Evolutionary conservation across 129 eudicot genomes (phyloP), one percentile per base, ranked within the genome.

Genomic region (Pittosporum tobira): DNA sequence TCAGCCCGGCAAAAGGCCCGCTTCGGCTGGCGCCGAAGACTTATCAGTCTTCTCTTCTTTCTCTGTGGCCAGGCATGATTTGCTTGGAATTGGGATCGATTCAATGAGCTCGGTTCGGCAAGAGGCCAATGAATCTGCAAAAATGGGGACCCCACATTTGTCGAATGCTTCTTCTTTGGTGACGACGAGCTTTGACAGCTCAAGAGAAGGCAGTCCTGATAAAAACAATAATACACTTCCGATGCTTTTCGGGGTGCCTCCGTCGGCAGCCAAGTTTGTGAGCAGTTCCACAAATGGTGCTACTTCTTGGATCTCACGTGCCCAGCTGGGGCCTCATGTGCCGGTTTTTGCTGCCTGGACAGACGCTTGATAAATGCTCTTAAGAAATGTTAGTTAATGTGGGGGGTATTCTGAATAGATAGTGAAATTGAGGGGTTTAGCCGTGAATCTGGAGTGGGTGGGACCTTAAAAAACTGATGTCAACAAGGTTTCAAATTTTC

Each of bases 291-390:
- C 69, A 4, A 27, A 57, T 57, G 28, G 44, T 12, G 26, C 34
- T 51, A 66, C 37, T 61, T 47, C 94, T 23, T 84, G 97, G 97
- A 77, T 88, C 23, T 72, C 82, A 50, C 51, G 87, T 40, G 70
- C 68, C 29, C 81, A 76, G 30, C 24, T 80, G 68, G 79, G 84
- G 79, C 72, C 89, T 55, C 78, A 78, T 56, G 69, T 78, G 62
- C 96, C 89, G 0, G 64, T 88, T 18, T 88, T 88, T 60, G 88
- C 94, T 59, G 89, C 94, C 36, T 88, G 96, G 94, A 64, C 84
- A 16, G 94, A 84, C 74, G 75, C 81, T 38, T 81, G 66, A 69
- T 64, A 38, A 28, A 57, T 1, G 7, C 4, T 3, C 2, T 9
- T 3, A 20, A 19, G 28, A 38, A 53, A 45, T 56, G 10, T 14